These are phyloP conservation scores for Ascochyta clinopodiicola DNA, from an alignment of 2,329 filamentous ascomycete genomes.

Conservation along the genomic window DNA sequence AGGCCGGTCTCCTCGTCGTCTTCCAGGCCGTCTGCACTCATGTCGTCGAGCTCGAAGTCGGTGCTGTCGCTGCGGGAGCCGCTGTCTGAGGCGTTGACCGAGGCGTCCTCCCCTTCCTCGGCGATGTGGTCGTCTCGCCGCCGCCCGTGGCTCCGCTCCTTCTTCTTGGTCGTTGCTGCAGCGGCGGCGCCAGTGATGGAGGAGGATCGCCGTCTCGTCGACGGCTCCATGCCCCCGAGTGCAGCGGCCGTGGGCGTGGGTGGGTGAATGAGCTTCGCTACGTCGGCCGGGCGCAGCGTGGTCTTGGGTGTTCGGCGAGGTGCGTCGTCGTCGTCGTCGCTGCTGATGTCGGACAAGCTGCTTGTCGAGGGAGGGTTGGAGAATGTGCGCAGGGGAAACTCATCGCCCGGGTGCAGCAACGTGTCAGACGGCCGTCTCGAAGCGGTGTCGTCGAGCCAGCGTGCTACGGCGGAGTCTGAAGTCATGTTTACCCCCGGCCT, in stretches of 20 bases:
- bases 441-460: slow-evolving; percentile 43
- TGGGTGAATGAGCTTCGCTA: slow-evolving; percentile 41
- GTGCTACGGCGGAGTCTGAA: slow-evolving; percentile 33
- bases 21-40: slow-evolving; percentile 72
- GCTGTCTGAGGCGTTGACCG: slow-evolving; percentile 40
- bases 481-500: slow-evolving; percentile 25
- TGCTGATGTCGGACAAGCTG: slow-evolving; percentile 32
- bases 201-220: slow-evolving; percentile 43
- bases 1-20: slow-evolving; percentile 92
- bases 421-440: slow-evolving; percentile 33
- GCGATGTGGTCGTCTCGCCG: slow-evolving; percentile 42
- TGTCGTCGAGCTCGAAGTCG: slow-evolving; percentile 64
- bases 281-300: slow-evolving; percentile 15
- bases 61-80: slow-evolving; percentile 48
- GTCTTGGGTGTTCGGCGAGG: slow-evolving; percentile 9
- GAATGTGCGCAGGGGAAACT: slow-evolving; percentile 45
- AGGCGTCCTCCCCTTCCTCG: slow-evolving; percentile 42
- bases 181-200: slow-evolving; percentile 41
- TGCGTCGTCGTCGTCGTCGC: slow-evolving; percentile 30
- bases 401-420: slow-evolving; percentile 45
- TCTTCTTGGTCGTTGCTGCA: slow-evolving; percentile 28
- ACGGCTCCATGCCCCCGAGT: slow-evolving; percentile 16
- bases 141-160: slow-evolving; percentile 34
- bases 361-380: slow-evolving; percentile 43
- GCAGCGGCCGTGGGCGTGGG: slow-evolving; percentile 36